A percentile compares a stretch with the other conserved stretches of the same genome.
Conservation (phyloP, 2,329 filamentous ascomycete genomes). For the Emergomyces pasteurianus region DNA sequence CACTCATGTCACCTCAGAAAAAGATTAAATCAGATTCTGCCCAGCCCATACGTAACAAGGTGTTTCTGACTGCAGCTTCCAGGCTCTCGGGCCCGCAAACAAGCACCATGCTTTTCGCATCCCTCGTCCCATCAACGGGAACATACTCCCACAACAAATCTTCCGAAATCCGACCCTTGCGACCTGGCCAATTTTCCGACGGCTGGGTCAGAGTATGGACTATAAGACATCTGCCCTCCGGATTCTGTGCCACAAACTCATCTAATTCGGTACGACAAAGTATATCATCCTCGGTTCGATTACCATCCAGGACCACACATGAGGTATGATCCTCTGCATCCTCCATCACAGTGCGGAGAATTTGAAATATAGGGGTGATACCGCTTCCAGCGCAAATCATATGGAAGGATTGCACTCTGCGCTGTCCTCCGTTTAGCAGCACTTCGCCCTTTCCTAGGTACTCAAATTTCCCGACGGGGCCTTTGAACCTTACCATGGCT, state of each 20-base stretch:
- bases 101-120: conserved; percentile 50
- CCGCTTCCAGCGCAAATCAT: conserved; percentile 88
- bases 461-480: conserved; percentile 74
- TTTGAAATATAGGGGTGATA: conserved; percentile 83
- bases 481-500: conserved; percentile 70
- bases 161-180: conserved; percentile 53
- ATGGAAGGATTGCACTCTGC: conserved; percentile 54
- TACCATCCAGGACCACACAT: conserved; percentile 68
- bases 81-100: conserved; percentile 68
- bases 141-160: conserved; percentile 50
- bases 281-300: conserved; percentile 69
- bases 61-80: conserved; percentile 53
- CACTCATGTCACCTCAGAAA: conserved; percentile 41
- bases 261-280: conserved; percentile 65
- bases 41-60: conserved; percentile 56
- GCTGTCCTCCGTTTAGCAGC: conserved; percentile 44
- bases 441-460: conserved; percentile 60
- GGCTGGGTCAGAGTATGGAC: conserved; percentile 59
- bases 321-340: conserved; percentile 51
- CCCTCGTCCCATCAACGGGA: conserved; percentile 33
- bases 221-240: conserved; percentile 46
- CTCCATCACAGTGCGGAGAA: conserved; percentile 60
- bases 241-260: conserved; percentile 41
- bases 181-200: conserved; percentile 53
- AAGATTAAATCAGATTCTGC: conserved; percentile 60